Base-by-base conservation (phyloP, 441 rosid species). In the Eutrema salsugineum region DNA sequence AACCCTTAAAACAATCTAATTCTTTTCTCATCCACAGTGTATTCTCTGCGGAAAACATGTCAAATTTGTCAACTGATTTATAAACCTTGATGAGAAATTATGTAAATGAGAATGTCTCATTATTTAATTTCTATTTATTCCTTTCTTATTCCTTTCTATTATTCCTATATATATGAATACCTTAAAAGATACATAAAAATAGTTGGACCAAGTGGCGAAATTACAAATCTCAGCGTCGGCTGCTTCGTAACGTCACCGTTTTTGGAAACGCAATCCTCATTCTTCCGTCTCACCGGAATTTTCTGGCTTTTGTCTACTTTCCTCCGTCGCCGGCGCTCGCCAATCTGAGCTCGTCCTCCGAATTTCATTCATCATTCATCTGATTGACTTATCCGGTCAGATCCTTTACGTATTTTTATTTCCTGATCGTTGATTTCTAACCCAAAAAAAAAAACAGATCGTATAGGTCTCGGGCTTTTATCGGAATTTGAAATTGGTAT, bases 211-310 rank as follows among this genome's bases (percentile, higher is more conserved):
- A 66, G 62, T 66, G 53, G 61, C 51, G 12, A 47, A 58, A 42
- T 35, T 19, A 54, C 58, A 57, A 55, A 51, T 35, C 57, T 59
- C 38, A 58, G 66, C 54, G 46, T 73, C 27, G 39, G 46, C 68
- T 59, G 14, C 49, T 49, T 32, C 42, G 16, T 8, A 68, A 75
- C 69, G 73, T 32, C 63, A 39, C 22, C 63, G 68, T 73, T 66
- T 71, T 33, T 0, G 9, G 46, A 5, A 73, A 73, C 78, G 40
- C 47, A 57, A 68, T 43, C 66, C 71, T 36, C 46, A 65, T 44
- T 55, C 62, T 44, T 32, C 75, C 64, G 8, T 63, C 70, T 54
- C 62, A 33, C 78, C 78, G 68, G 73, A 33, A 68, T 44, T 42
- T 54, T 44, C 69, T 68, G 49, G 27, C 51, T 51, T 32, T 39